Evolutionary conservation across 2,329 filamentous ascomycete species (phyloP).

Genomic region (Aspergillus flavus): DNA sequence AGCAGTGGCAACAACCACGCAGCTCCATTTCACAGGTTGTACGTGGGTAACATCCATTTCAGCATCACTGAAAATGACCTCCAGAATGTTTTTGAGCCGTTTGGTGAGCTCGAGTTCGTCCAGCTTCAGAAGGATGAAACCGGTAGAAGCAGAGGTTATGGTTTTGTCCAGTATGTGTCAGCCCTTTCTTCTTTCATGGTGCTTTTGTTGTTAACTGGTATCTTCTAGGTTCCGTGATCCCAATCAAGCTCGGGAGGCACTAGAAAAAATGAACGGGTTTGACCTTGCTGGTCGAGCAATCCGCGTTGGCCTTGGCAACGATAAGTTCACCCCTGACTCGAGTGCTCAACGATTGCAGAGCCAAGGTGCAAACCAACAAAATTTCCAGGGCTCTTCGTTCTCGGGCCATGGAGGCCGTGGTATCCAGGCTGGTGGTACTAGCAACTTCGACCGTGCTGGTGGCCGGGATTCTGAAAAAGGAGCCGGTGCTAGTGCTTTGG

Average conservation of each 20-base stretch:
- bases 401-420: constrained; percentile 88
- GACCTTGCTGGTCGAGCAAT: constrained; percentile 96
- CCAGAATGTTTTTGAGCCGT: constrained; percentile 94
- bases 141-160: constrained; percentile 89
- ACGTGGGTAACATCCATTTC: constrained; percentile 99
- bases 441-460: constrained; percentile 85
- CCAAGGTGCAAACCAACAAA: constrained; percentile 65
- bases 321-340: constrained; percentile 99
- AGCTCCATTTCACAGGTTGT: constrained; percentile 94
- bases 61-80: constrained; percentile 96
- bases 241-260: constrained; percentile 84
- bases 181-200: neutral
- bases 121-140: constrained; percentile 96
- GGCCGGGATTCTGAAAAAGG: constrained; percentile 87
- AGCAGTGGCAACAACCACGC: constrained; percentile 72
- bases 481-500: constrained; percentile 86
- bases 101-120: constrained; percentile 96
- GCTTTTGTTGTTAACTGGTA: neutral
- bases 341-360: constrained; percentile 92
- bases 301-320: constrained; percentile 97
- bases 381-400: constrained; percentile 87
- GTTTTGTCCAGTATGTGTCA: constrained; percentile 89
- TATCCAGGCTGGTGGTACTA: constrained; percentile 72
- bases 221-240: constrained; percentile 78
- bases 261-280: constrained; percentile 99